Evolutionary conservation across 2,329 filamentous ascomycete species (phyloP).

Genomic region (Verticillium longisporum): DNA sequence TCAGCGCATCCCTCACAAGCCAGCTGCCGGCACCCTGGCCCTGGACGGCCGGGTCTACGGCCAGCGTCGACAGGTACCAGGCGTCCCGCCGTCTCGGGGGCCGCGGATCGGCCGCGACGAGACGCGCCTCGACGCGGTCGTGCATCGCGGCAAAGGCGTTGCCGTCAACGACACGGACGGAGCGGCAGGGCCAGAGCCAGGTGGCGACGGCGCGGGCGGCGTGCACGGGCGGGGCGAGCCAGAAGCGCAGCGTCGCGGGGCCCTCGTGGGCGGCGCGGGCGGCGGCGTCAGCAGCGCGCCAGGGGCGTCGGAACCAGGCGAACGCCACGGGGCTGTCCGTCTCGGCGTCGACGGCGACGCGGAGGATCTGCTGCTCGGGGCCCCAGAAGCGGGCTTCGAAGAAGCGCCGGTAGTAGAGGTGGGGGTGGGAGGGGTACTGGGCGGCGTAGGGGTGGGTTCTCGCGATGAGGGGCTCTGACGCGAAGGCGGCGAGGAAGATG

Average conservation of each 20-base stretch:
- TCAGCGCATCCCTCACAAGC: constrained; percentile 22
- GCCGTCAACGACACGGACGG: constrained; percentile 13
- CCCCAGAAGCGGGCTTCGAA: constrained; percentile 26
- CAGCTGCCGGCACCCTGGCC: constrained; percentile 22
- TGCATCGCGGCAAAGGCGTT: constrained; percentile 19
- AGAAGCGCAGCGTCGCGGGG: constrained; percentile 11
- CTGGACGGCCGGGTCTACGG: constrained; percentile 21
- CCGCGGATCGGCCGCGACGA: constrained; percentile 13
- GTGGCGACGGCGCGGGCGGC: constrained; percentile 15
- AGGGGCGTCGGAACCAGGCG: constrained; percentile 24
- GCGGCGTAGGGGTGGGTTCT: constrained; percentile 22
- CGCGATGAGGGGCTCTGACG: constrained; percentile 20
- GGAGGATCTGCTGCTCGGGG: constrained; percentile 17
- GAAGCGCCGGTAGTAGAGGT: constrained; percentile 16
- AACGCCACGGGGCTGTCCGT: constrained; percentile 19
- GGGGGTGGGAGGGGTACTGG: constrained; percentile 13
- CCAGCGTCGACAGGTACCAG: constrained; percentile 27
- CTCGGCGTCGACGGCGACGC: constrained; percentile 16
- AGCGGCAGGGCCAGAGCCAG: constrained; percentile 16
- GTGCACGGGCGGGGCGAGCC: constrained; percentile 21
- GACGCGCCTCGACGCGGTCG: constrained; percentile 14
- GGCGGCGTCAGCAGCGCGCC: constrained; percentile 1
- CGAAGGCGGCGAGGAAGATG: constrained; percentile 22
- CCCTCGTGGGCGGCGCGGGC: constrained; percentile 8
- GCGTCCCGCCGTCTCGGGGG: constrained; percentile 20